Evolutionary conservation across 371 early-diverging fungal genomes (phyloP).

Genomic region (Lichtheimia corymbifera): DNA sequence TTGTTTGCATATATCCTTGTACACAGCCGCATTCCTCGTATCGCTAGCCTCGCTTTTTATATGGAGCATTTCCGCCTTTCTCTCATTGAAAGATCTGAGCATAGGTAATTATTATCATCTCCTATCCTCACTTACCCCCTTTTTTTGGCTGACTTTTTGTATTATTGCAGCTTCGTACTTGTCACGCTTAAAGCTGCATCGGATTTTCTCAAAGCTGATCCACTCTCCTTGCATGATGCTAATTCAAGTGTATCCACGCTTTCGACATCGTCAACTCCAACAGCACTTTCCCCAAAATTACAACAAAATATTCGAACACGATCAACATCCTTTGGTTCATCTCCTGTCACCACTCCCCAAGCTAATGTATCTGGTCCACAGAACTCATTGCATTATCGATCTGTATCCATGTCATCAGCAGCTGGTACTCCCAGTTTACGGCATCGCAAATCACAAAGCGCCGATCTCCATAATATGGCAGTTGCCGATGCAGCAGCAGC

Average conservation of each 20-base stretch:
- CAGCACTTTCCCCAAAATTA: slow-evolving; percentile 24
- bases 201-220: slow-evolving; percentile 60
- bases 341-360: slow-evolving; percentile 17
- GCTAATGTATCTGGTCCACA: slow-evolving; percentile 4
- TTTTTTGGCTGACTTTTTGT: background rate
- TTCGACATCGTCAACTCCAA: slow-evolving; percentile 21
- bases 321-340: slow-evolving; percentile 34
- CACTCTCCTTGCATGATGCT: slow-evolving; percentile 43
- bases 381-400: slow-evolving; percentile 16
- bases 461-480: slow-evolving; percentile 30
- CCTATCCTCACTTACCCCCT: background rate
- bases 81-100: slow-evolving; percentile 49
- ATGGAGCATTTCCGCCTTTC: slow-evolving; percentile 57
- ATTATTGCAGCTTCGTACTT: slow-evolving; percentile 44
- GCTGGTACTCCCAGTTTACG: slow-evolving; percentile 15
- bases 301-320: slow-evolving; percentile 18
- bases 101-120: slow-evolving; percentile 31
- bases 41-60: slow-evolving; percentile 59
- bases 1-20: slow-evolving; percentile 57
- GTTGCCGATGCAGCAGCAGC: slow-evolving; percentile 1
- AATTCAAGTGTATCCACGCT: slow-evolving; percentile 27
- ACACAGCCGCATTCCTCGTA: slow-evolving; percentile 50
- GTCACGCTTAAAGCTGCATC: slow-evolving; percentile 56
- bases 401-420: slow-evolving; percentile 18
- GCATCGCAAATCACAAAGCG: slow-evolving; percentile 49